Evolutionary conservation across 345 rosid species (phyloP).

Genomic region (Citrus unshiu): DNA sequence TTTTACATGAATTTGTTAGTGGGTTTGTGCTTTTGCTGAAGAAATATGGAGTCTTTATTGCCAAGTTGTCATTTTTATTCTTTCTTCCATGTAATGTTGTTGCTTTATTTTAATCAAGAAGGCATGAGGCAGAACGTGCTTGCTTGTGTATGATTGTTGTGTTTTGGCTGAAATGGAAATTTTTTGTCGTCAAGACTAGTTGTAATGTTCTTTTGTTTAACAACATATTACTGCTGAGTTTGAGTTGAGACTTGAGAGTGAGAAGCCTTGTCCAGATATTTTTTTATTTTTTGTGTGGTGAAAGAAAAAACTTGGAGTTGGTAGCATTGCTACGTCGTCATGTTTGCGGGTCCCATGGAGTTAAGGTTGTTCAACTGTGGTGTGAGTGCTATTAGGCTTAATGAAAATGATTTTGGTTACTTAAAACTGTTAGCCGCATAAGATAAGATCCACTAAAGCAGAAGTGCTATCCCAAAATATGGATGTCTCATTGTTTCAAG

Average conservation of each 20-base stretch:
- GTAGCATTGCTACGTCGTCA: neutral
- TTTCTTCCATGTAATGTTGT: neutral
- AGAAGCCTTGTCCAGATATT: neutral
- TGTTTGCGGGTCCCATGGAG: neutral
- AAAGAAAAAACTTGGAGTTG: neutral
- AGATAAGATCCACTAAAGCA: neutral
- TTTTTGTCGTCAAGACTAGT: neutral
- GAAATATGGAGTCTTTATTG: neutral
- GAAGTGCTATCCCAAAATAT: neutral
- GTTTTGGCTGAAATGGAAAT: neutral
- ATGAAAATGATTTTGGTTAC: neutral
- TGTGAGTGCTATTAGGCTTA: neutral
- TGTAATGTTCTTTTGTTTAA: neutral
- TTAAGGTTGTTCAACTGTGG: neutral
- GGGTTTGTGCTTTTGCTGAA: neutral
- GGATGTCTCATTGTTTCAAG: neutral
- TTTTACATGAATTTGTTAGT: neutral
- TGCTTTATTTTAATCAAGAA: neutral
- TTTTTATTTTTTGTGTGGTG: neutral
- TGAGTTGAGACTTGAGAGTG: neutral
- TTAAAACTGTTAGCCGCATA: neutral
- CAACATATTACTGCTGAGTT: neutral
- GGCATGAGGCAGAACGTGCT: neutral
- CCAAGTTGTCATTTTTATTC: neutral
- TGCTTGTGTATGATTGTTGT: neutral